Percentiles rank a stretch among this genome's conserved stretches.
These are phyloP conservation scores for Pistacia vera DNA, from an alignment of 345 rosid species.

Conservation along the genomic window DNA sequence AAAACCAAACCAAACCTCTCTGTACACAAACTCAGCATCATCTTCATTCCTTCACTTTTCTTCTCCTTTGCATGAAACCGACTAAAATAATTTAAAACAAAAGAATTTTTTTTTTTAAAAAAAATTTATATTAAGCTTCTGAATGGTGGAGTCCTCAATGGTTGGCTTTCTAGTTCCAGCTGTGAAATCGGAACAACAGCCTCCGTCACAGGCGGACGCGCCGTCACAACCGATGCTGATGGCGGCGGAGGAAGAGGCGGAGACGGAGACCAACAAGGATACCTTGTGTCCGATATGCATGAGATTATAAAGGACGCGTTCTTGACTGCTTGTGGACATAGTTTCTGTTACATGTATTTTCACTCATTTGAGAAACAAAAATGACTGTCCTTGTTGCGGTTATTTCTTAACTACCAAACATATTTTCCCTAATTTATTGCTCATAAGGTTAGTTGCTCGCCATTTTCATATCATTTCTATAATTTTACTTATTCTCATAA, in stretches of 20 bases:
- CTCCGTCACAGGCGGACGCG: neutral
- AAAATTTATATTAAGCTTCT: neutral
- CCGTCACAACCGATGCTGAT: neutral
- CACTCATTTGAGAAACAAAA: slow-evolving; percentile 52
- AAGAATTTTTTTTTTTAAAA: too few species aligned
- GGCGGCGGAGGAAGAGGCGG: slow-evolving; percentile 19
- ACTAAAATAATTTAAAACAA: neutral
- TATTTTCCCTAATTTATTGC: slow-evolving; percentile 55
- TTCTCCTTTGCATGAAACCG: neutral
- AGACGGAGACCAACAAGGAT: slow-evolving; percentile 51
- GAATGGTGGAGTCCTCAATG: slow-evolving; percentile 32
- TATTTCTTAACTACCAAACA: slow-evolving; percentile 41
- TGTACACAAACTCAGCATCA: neutral
- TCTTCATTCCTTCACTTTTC: too few species aligned
- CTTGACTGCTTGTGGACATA: slow-evolving; percentile 56
- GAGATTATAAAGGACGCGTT: slow-evolving; percentile 57
- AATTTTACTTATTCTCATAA: too few species aligned
- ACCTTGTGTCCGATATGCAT: slow-evolving; percentile 62
- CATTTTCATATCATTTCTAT: neutral
- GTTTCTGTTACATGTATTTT: slow-evolving; percentile 52
- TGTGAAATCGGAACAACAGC: slow-evolving; percentile 21
- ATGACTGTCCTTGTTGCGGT: slow-evolving; percentile 59
- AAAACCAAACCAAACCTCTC: neutral
- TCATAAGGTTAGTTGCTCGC: slow-evolving; percentile 40
- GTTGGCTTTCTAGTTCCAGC: slow-evolving; percentile 36